phyloP scores from a whole-genome alignment of 306 rosid species.

The Coriaria nepalensis region DNA sequence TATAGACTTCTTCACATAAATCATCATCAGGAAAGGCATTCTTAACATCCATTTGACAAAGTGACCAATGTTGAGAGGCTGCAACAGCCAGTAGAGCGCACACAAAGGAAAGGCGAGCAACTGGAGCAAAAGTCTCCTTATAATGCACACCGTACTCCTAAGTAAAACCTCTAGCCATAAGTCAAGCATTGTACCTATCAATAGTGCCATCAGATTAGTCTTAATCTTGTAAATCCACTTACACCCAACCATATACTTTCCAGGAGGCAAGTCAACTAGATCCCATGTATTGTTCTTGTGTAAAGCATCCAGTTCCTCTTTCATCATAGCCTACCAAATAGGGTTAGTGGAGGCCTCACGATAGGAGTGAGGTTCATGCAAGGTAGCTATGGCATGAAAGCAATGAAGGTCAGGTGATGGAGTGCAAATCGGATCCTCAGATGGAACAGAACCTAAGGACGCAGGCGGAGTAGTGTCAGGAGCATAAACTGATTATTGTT shows the following conservation, averaged over 20 bases:
- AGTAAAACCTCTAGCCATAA: too few relatives aligned
- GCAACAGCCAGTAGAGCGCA: background rate
- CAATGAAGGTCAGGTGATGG: background rate
- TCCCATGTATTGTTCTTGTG: background rate
- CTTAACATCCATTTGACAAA: background rate
- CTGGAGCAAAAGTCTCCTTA: background rate
- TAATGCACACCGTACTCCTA: too few relatives aligned
- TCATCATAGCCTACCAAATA: background rate
- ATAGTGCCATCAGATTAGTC: background rate
- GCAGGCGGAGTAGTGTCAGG: background rate
- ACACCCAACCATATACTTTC: background rate
- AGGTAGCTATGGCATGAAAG: background rate
- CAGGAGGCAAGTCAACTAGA: background rate
- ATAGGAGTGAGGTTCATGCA: background rate
- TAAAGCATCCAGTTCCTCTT: background rate
- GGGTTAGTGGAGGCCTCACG: background rate
- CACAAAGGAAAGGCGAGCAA: background rate
- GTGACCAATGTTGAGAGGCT: background rate
- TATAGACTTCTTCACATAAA: background rate
- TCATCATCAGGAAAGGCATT: background rate
- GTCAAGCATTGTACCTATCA: background rate
- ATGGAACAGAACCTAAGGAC: too few relatives aligned
- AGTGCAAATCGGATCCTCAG: background rate
- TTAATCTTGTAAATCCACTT: background rate
- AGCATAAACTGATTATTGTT: background rate